Conservation (phyloP, 768 basidiomycete species). For the Russula vinacea region DNA sequence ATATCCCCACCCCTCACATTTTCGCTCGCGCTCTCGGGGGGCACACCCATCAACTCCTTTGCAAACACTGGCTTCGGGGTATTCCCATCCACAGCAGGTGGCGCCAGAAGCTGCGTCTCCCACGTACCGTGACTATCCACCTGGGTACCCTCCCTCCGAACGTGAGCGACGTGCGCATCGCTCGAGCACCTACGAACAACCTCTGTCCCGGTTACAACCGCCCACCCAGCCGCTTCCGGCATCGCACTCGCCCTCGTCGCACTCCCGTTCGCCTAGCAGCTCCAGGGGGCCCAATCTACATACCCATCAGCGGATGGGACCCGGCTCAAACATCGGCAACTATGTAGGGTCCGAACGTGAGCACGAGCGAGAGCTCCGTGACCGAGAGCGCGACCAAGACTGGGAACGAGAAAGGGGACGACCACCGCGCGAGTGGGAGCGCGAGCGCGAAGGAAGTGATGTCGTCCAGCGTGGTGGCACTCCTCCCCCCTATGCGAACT, state of each 20-base stretch:
- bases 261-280: constrained; percentile 43
- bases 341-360: constrained; percentile 49
- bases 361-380: constrained; percentile 45
- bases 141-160: constrained; percentile 17
- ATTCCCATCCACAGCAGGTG: constrained; percentile 26
- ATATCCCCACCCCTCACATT: constrained; percentile 16
- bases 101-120: constrained; percentile 28
- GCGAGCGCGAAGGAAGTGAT: constrained; percentile 24
- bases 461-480: constrained; percentile 13
- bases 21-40: constrained; percentile 23
- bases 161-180: constrained; percentile 23
- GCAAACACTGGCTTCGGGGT: constrained; percentile 26
- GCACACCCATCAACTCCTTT: constrained; percentile 25
- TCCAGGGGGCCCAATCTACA: constrained; percentile 42
- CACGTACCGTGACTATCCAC: constrained; percentile 24
- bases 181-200: constrained; percentile 11
- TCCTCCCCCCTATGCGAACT: constrained; percentile 22
- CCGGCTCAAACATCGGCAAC: constrained; percentile 53
- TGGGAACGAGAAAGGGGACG: constrained; percentile 39
- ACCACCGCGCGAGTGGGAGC: constrained; percentile 37
- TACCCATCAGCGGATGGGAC: constrained; percentile 65
- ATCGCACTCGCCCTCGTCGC: constrained; percentile 37
- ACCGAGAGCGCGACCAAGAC: constrained; percentile 39
- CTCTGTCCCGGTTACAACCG: constrained; percentile 19
- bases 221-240: constrained; percentile 12